Base-by-base conservation (phyloP, 208 protist species). In the Leishmania martiniquensis region DNA sequence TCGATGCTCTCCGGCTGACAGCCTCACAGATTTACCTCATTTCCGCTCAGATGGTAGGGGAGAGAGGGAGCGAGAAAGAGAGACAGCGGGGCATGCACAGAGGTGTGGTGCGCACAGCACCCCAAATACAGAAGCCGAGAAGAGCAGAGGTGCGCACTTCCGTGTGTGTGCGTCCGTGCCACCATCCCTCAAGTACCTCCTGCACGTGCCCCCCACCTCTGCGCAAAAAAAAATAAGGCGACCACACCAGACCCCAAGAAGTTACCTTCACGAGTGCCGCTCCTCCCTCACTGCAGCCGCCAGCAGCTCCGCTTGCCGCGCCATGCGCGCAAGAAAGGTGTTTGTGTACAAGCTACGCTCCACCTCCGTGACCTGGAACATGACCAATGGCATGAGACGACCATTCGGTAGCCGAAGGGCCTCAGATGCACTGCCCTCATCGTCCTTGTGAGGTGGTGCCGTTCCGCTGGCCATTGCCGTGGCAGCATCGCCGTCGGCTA, bases 311-410 rank as follows among this genome's bases (percentile, higher is more conserved):
- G 79, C 80, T 42, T 87, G 76, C 7, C 71, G 73, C 20, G 71
- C 62, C 84, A 91, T 89, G 67, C 84, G 86, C 37, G 37, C 55
- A 25, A 80, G 63, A 25, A 90, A 81, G 29, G 34, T 47, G 3
- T 81, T 57, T 25, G 86, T 83, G 39, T 81, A 87, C 34, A 85
- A 37, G 25, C n/a, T 51, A 4, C 63, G 79, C 72, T 95, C 91
- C 0, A 83, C 77, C 57, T 68, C 77, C 34, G 89, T 92, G 7
- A 91, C 65, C 59, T 88, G 79, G 82, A 93, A 95, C 91, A 95
- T 91, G 29, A 85, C 83, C n/a, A 84, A 77, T 20, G 89, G 87
- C 70, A 95, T 78, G n/a, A 86, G 49, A 12, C 68, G 76, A 0
- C 91, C 91, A 45, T 83, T 89, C 4, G 87, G 89, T 73, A 95